Conservation (phyloP, 371 early-diverging fungal species). For the Lichtheimia hyalospora region DNA sequence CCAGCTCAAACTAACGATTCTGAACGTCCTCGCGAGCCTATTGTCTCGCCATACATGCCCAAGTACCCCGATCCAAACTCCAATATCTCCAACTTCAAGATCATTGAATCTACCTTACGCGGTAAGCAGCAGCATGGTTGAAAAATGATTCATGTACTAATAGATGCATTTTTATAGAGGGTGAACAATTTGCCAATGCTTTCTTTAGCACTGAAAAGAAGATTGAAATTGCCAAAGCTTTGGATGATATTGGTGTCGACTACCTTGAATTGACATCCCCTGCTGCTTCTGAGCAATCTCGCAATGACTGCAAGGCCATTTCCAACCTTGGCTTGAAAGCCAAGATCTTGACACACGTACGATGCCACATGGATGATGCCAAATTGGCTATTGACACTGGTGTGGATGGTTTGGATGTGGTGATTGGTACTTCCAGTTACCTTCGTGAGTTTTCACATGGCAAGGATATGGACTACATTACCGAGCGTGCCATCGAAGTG, state of each 20-base stretch:
- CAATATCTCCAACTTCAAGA: conserved; percentile 83
- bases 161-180: conserved; percentile 56
- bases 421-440: conserved; percentile 93
- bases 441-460: conserved; percentile 95
- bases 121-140: conserved; percentile 37
- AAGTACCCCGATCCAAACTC: conserved; percentile 73
- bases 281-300: conserved; percentile 91
- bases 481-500: conserved; percentile 91
- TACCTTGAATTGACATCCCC: conserved; percentile 95
- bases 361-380: conserved; percentile 97
- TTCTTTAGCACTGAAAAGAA: conserved; percentile 94
- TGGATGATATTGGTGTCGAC: conserved; percentile 94
- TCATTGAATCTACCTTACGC: conserved; percentile 90
- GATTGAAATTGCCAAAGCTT: conserved; percentile 93
- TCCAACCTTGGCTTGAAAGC: conserved; percentile 89
- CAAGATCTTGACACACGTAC: conserved; percentile 92
- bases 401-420: conserved; percentile 93
- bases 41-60: conserved; percentile 54
- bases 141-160: no score
- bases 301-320: conserved; percentile 85
- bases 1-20: conserved; percentile 11
- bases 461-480: conserved; percentile 94
- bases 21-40: conserved; percentile 22
- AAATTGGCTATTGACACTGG: conserved; percentile 91
- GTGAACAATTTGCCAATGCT: conserved; percentile 96